phyloP scores from a whole-genome alignment of 2,329 filamentous ascomycete genomes.

The Drechslerella stenobrocha region DNA sequence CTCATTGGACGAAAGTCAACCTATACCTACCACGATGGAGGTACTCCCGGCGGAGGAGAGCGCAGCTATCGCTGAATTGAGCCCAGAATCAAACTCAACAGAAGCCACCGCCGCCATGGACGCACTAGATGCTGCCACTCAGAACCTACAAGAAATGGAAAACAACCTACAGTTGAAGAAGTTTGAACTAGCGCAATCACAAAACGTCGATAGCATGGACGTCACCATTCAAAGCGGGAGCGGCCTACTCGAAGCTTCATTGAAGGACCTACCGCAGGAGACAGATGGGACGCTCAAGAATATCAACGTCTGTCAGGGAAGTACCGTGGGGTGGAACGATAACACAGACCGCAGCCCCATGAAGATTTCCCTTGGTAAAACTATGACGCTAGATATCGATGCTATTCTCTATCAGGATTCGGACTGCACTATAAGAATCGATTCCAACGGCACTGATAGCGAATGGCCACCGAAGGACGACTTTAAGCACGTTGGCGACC shows the following conservation, averaged over 20 bases:
- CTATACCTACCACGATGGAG: not conserved
- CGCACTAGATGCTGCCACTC: not conserved
- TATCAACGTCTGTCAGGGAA: conserved; percentile 8
- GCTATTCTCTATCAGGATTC: conserved; percentile 14
- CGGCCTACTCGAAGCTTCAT: conserved; percentile 11
- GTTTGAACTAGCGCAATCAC: not conserved
- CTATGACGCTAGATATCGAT: conserved; percentile 1
- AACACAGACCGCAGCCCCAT: not conserved
- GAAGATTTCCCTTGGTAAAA: conserved; percentile 14
- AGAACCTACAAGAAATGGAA: conserved; percentile 7
- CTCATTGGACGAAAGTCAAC: too few species aligned
- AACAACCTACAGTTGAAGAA: not conserved
- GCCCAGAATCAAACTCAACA: not conserved
- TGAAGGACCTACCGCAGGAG: conserved; percentile 6
- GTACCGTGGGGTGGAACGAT: conserved; percentile 25
- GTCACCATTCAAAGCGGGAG: conserved; percentile 10
- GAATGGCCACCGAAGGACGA: conserved; percentile 14
- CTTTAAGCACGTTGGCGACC: conserved; percentile 14
- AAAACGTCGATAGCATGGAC: conserved; percentile 15
- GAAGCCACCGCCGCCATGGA: conserved; percentile 1
- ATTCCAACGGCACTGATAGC: conserved; percentile 1
- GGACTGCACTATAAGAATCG: conserved; percentile 15
- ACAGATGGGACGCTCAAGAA: conserved; percentile 13
- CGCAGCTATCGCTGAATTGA: not conserved
- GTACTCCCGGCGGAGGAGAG: not conserved